Evolutionary conservation across 2,329 filamentous ascomycete species (phyloP), one percentile per base, ranked within the genome.

Genomic region (Drechslerella coelobrocha): DNA sequence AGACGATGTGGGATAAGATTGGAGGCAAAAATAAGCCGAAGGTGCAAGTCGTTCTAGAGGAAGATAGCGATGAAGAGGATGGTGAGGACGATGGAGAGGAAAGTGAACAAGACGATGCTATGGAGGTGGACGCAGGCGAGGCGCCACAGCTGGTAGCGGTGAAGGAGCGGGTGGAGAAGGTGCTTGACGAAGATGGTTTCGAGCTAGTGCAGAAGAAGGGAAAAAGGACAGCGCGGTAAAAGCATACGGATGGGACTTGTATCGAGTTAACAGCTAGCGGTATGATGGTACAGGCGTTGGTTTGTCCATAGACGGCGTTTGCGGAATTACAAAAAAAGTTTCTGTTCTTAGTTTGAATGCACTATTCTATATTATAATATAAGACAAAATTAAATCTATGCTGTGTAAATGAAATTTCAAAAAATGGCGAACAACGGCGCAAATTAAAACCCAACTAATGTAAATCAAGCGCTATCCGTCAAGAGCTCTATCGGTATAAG

Each of bases 161-260:
- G 12, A 87, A 83, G 78, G 86, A 90, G 78, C 90, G 87, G 79
- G 78, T 82, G 14, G 83, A 85, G 77, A 89, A 89, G 0, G 86
- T 91, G 78, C 82, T 92, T 48, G 90, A 93, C 78, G 89, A 92
- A 74, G 90, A 93, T 76, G 90, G 90, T 2, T 93, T 93, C 78
- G 74, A 75, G 52, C 53, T 75, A 12, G 74, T 76, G 50, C 74
- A 74, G 63, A 76, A 74, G 56, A 72, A 69, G 19, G 61, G 73
- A 23, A 69, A 50, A 39, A 71, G 63, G 43, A 72, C 43, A 8
- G 43, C 43, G 17, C 43, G 43, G 43, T 48, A 19, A 26, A 12
- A 14, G 12, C 12, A 48, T 48, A 48, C 17, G 6, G 10, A 19
- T 48, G 3, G 6, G n/a, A 8, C 3, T 26, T 2, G 4, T 48